Conservation (phyloP, 192 early-diverging fungal genomes). For the Backusella tuberculispora region DNA sequence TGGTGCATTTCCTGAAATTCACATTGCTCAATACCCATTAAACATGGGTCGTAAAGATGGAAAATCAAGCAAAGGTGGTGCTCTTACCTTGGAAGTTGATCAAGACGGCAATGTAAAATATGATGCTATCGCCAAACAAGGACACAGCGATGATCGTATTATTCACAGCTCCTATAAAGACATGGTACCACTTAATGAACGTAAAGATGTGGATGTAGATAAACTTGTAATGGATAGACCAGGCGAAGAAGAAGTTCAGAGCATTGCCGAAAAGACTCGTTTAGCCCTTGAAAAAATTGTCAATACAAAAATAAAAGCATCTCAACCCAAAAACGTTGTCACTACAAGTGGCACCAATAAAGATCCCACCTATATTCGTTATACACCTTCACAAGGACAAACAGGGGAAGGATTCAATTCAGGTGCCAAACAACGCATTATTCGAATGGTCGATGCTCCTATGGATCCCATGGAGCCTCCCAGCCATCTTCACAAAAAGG, state of each 20-base stretch:
- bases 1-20: constrained; percentile 96
- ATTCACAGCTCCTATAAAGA: constrained; percentile 89
- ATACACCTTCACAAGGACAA: constrained; percentile 79
- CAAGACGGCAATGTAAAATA: constrained; percentile 86
- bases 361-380: constrained; percentile 86
- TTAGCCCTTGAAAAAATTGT: constrained; percentile 88
- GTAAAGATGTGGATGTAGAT: constrained; percentile 65
- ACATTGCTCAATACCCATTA: constrained; percentile 89
- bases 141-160: constrained; percentile 65
- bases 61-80: constrained; percentile 47
- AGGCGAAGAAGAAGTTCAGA: constrained; percentile 73
- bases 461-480: constrained; percentile 97
- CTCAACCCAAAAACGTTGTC: constrained; percentile 60
- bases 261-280: constrained; percentile 87
- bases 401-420: constrained; percentile 69
- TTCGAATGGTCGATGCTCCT: constrained; percentile 93
- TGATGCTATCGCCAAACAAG: constrained; percentile 86
- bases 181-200: constrained; percentile 71
- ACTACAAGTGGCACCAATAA: constrained; percentile 49
- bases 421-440: constrained; percentile 86
- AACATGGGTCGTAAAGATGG: constrained; percentile 85
- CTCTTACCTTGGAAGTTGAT: constrained; percentile 91
- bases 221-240: constrained; percentile 78
- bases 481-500: constrained; percentile 89
- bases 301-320: constrained; percentile 71